Evolutionary conservation across 805 yeast genomes (phyloP).

Genomic region (Candida morakotiae): DNA sequence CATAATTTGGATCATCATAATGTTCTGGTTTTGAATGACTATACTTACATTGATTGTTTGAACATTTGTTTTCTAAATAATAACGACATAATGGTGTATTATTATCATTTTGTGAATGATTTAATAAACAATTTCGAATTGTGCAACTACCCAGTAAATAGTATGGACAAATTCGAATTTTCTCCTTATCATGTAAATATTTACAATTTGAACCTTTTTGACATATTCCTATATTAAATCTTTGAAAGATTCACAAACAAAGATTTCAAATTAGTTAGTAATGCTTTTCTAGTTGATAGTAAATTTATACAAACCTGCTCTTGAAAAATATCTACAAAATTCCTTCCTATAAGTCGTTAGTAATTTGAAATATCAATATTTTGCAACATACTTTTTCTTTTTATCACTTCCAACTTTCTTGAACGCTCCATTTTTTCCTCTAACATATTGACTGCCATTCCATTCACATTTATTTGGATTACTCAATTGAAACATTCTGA

Average conservation of each 20-base stretch:
- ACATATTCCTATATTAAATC: slow-evolving; percentile 44
- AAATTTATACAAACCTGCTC: slow-evolving; percentile 30
- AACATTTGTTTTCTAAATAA: slow-evolving; percentile 22
- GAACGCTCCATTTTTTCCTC: slow-evolving; percentile 24
- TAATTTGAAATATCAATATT: slow-evolving; percentile 5
- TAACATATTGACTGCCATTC: slow-evolving; percentile 25
- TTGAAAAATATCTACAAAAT: slow-evolving; percentile 31
- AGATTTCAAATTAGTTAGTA: slow-evolving; percentile 9
- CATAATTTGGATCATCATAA: slow-evolving; percentile 36
- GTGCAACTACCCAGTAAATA: slow-evolving; percentile 46
- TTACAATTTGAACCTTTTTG: slow-evolving; percentile 48
- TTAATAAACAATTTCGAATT: slow-evolving; percentile 45
- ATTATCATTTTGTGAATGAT: slow-evolving; percentile 55
- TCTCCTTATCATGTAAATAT: slow-evolving; percentile 48
- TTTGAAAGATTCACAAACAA: slow-evolving; percentile 19
- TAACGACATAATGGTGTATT: slow-evolving; percentile 46
- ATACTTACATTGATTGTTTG: slow-evolving; percentile 49
- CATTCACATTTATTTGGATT: slow-evolving; percentile 20
- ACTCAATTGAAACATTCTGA: slow-evolving; percentile 19
- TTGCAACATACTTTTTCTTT: slow-evolving; percentile 2
- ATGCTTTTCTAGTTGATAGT: not conserved
- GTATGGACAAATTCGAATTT: slow-evolving; percentile 52
- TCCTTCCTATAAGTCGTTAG: slow-evolving; percentile 6
- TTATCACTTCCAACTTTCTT: slow-evolving; percentile 9
- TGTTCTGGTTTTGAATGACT: slow-evolving; percentile 45